Conservation (phyloP, 495 filamentous ascomycete species). For the Tuber umbilicatum region DNA sequence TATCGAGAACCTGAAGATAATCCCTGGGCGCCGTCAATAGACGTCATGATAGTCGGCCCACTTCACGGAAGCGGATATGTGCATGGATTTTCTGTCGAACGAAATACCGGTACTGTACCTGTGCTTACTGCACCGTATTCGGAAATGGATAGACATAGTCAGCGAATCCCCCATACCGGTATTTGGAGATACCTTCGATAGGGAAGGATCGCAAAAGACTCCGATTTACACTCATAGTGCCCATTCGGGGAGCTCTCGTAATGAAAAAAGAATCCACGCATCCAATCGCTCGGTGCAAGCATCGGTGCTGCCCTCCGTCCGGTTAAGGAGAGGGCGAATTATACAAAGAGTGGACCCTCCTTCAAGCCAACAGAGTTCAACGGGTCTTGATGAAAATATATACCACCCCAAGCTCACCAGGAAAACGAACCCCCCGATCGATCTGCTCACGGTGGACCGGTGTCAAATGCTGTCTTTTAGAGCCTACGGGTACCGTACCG, state of each 20-base stretch:
- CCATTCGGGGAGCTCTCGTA: neutral
- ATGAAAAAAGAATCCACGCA: neutral
- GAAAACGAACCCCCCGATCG: no score
- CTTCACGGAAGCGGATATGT: neutral
- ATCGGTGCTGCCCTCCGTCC: no score
- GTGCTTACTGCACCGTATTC: neutral
- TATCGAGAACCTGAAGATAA: neutral
- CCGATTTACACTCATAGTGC: neutral
- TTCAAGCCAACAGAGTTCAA: no score
- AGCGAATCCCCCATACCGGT: neutral
- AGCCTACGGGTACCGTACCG: no score
- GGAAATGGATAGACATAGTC: neutral
- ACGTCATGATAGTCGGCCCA: neutral
- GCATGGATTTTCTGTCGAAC: neutral
- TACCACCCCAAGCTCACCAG: no score
- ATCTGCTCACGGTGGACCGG: no score
- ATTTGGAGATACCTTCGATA: neutral
- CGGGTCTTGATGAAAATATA: no score
- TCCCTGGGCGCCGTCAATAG: neutral
- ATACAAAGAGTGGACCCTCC: no score
- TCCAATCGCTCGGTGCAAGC: neutral
- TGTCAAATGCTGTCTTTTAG: no score
- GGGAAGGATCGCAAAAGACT: neutral
- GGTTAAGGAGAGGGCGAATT: no score
- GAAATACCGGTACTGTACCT: neutral